Conservation (phyloP, 2,329 filamentous ascomycete genomes). For the Juglanconis sp. region DNA sequence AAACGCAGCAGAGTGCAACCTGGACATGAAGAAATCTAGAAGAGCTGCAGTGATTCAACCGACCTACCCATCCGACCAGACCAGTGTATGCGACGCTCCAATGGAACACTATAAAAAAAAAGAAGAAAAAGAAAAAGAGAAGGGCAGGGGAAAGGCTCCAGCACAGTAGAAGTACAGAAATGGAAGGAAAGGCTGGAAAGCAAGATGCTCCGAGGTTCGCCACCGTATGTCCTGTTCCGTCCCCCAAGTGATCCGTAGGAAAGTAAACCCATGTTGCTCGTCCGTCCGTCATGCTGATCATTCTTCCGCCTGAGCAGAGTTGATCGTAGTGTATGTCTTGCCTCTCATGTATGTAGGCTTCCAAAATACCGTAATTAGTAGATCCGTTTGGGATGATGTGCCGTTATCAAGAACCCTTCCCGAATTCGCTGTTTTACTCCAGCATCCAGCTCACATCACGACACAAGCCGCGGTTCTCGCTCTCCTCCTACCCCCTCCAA, state of each 20-base stretch:
- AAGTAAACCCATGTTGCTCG: background rate
- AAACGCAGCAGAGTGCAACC: background rate
- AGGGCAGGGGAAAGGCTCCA: background rate
- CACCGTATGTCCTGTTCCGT: background rate
- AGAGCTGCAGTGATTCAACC: background rate
- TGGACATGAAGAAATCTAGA: background rate
- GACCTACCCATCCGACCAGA: background rate
- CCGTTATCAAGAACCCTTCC: no score
- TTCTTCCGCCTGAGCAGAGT: background rate
- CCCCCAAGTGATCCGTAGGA: background rate
- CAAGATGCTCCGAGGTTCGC: background rate
- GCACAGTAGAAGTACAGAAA: background rate
- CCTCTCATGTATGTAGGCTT: background rate
- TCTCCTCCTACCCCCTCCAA: slow-evolving; percentile 57
- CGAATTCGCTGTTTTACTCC: no score
- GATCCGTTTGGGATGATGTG: no score
- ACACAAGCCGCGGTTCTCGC: slow-evolving; percentile 24
- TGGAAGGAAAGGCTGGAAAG: background rate
- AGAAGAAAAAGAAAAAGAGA: background rate
- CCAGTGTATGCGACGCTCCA: background rate
- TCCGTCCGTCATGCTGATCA: background rate
- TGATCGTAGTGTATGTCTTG: background rate
- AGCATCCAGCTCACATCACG: slow-evolving; percentile 21
- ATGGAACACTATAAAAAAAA: background rate
- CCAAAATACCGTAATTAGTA: background rate